A percentile compares a stretch with the other conserved stretches of the same genome.
Evolutionary conservation across 768 basidiomycete genomes (phyloP).

Genomic region (Auriscalpium orientale): DNA sequence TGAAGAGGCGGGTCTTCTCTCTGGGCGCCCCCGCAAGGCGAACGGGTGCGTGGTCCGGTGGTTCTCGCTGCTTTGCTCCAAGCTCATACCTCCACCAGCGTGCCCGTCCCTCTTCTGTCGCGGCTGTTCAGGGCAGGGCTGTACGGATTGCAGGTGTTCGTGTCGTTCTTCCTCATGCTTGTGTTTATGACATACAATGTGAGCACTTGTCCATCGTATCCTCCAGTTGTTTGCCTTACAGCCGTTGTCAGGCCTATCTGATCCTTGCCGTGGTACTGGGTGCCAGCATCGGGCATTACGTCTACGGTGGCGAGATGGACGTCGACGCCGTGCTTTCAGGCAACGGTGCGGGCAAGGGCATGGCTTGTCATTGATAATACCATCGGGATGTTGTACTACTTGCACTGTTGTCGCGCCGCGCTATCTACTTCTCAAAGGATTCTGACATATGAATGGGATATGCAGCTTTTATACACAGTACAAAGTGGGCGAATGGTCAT

Average conservation of each 20-base stretch:
- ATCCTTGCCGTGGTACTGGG: constrained; percentile 77
- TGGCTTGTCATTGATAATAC: constrained; percentile 64
- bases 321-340: constrained; percentile 47
- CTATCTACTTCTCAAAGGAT: no score
- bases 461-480: neutral
- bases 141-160: constrained; percentile 69
- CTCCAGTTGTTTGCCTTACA: neutral
- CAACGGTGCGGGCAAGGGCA: constrained; percentile 44
- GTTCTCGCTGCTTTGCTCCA: neutral
- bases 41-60: constrained; percentile 35
- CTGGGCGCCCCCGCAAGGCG: constrained; percentile 34
- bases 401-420: no score
- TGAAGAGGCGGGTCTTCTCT: constrained; percentile 52
- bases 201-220: constrained; percentile 22
- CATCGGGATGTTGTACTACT: no score
- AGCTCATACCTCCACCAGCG: constrained; percentile 25
- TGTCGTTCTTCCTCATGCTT: constrained; percentile 90
- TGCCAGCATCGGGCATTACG: constrained; percentile 75
- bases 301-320: constrained; percentile 64
- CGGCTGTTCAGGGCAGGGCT: constrained; percentile 56
- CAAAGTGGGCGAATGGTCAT: neutral
- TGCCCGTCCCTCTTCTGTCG: constrained; percentile 39
- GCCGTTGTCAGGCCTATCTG: constrained; percentile 62
- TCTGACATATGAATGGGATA: no score
- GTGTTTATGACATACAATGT: constrained; percentile 98